Conservation (phyloP, 352 stramenopile species). For the Phytophthora syringae region DNA sequence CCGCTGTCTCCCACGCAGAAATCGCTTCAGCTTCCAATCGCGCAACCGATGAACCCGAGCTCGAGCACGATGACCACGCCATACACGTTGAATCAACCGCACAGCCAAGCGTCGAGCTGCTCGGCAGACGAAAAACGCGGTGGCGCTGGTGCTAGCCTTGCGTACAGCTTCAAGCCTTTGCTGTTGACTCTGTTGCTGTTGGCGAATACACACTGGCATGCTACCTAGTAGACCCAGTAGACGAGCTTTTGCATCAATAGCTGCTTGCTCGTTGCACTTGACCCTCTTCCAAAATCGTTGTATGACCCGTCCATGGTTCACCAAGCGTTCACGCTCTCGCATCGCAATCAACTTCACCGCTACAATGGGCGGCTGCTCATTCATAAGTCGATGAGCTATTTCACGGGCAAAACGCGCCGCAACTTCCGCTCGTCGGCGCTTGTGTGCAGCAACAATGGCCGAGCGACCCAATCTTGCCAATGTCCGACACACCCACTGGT, state of each 20-base stretch:
- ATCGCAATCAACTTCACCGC: constrained; percentile 8
- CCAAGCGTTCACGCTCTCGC: constrained; percentile 10
- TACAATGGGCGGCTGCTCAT: constrained; percentile 3
- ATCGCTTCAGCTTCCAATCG: constrained; percentile 29
- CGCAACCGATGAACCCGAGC: constrained; percentile 31
- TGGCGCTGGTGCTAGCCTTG: constrained; percentile 13
- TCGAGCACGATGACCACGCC: constrained; percentile 53
- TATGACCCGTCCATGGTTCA: constrained; percentile 17
- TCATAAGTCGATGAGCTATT: constrained; percentile 9
- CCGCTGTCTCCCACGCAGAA: constrained; percentile 35
- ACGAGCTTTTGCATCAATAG: constrained; percentile 28
- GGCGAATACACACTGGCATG: constrained; percentile 24
- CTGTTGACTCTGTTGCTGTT: constrained; percentile 17
- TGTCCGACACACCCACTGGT: constrained; percentile 25
- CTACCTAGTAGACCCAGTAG: constrained; percentile 33
- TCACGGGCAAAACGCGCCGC: constrained; percentile 15
- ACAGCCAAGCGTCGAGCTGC: constrained; percentile 36
- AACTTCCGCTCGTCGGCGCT: constrained; percentile 16
- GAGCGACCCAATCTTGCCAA: constrained; percentile 28
- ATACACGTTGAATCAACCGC: constrained; percentile 58
- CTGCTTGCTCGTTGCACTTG: constrained; percentile 13
- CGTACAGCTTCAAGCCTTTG: constrained; percentile 6
- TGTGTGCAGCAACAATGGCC: constrained; percentile 16
- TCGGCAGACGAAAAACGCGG: constrained; percentile 14
- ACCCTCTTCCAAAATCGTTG: constrained; percentile 35